phyloP scores from a whole-genome alignment of 2,329 filamentous ascomycete genomes.

The Aspergillus candidus region DNA sequence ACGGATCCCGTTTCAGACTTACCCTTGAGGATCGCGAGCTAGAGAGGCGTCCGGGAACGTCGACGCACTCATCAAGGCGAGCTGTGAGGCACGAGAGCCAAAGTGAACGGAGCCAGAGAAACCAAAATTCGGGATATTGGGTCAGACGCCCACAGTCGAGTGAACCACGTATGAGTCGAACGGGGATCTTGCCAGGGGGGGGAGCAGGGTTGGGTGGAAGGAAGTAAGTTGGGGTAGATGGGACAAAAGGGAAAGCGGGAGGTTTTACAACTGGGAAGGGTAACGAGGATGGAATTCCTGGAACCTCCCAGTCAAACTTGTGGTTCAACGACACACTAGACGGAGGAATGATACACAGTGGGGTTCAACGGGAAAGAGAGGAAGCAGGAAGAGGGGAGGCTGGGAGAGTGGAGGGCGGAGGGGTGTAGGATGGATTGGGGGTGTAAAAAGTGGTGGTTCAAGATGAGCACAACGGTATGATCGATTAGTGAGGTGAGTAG shows the following conservation, averaged over 20 bases:
- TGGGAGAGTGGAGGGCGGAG: slow-evolving; percentile 2
- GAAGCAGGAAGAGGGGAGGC: slow-evolving; percentile 8
- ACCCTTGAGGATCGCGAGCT: slow-evolving; percentile 39
- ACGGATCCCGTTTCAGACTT: slow-evolving; percentile 13
- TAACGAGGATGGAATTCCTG: slow-evolving; percentile 18
- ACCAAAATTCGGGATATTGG: slow-evolving; percentile 18
- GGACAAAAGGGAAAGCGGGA: slow-evolving; percentile 16
- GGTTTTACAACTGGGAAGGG: slow-evolving; percentile 20
- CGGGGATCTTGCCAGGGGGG: slow-evolving; percentile 12
- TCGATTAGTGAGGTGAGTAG: slow-evolving; percentile 10
- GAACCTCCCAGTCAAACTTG: slow-evolving; percentile 16
- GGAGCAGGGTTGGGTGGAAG: slow-evolving; percentile 12
- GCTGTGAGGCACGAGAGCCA: slow-evolving; percentile 16
- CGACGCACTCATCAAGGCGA: slow-evolving; percentile 39
- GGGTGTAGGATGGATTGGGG: too few species aligned
- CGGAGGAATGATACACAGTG: slow-evolving; percentile 19
- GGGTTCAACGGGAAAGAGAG: slow-evolving; percentile 10
- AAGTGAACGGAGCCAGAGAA: slow-evolving; percentile 18
- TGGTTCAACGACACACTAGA: slow-evolving; percentile 18
- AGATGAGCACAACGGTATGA: slow-evolving; percentile 20
- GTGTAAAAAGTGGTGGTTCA: slow-evolving; percentile 8
- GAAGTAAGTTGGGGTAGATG: slow-evolving; percentile 4
- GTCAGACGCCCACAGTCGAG: slow-evolving; percentile 11
- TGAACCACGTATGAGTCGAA: slow-evolving; percentile 20
- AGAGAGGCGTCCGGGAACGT: slow-evolving; percentile 37